Evolutionary conservation across 169 alveolate species (phyloP).

Genomic region (Eimeria praecox): DNA sequence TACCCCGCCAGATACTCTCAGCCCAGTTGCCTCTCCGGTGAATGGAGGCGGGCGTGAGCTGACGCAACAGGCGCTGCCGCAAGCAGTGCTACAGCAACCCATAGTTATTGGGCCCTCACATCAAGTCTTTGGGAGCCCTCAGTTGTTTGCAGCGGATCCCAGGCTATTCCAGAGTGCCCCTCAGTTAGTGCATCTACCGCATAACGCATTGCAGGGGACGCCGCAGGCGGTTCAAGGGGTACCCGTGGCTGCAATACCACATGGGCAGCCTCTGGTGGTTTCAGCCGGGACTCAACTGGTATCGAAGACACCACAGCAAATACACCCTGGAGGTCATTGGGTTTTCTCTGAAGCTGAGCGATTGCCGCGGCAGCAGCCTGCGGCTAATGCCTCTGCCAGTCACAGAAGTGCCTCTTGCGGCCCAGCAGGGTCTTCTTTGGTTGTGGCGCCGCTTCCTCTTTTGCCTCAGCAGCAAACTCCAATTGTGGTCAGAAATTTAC

Average conservation of each 20-base stretch:
- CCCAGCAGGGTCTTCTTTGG: not conserved
- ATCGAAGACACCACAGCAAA: not conserved
- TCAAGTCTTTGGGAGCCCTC: slow-evolving; percentile 1
- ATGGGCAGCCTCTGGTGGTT: not conserved
- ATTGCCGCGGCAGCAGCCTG: not conserved
- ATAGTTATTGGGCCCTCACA: not conserved
- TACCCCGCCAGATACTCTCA: not conserved
- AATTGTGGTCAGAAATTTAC: not conserved
- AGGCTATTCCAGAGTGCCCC: not conserved
- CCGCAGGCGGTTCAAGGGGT: slow-evolving; percentile 7
- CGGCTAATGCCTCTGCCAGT: not conserved
- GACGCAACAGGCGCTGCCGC: not conserved
- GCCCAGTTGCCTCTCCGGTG: not conserved
- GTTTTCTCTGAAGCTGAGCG: not conserved
- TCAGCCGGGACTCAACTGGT: not conserved
- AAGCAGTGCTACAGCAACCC: not conserved
- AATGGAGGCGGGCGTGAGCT: not conserved
- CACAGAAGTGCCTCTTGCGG: not conserved
- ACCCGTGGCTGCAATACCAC: not conserved
- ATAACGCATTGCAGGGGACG: not conserved
- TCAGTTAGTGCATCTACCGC: not conserved
- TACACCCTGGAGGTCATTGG: not conserved
- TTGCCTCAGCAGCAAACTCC: slow-evolving; percentile 33
- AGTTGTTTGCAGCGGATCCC: not conserved
- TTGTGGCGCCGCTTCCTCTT: not conserved